Conservation (phyloP, 2,329 filamentous ascomycete genomes). For the Fusarium sp. region DNA sequence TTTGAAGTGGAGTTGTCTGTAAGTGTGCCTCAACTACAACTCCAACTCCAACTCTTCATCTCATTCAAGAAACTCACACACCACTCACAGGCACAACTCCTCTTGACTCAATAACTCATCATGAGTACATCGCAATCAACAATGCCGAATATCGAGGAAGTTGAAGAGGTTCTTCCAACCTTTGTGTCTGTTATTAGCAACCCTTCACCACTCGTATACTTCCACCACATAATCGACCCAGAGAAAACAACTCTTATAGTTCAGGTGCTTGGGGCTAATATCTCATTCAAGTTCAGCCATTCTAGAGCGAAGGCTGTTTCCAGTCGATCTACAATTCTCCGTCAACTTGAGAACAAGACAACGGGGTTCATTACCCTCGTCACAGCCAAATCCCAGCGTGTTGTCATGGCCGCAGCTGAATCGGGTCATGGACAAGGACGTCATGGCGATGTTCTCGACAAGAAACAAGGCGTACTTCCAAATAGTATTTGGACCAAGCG, state of each 20-base stretch:
- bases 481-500: constrained; percentile 48
- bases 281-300: constrained; percentile 47
- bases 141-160: constrained; percentile 21
- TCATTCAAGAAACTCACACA: constrained; percentile 6
- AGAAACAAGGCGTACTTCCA: constrained; percentile 36
- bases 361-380: constrained; percentile 48
- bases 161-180: constrained; percentile 5
- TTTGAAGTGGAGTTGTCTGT: neutral
- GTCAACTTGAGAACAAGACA: constrained; percentile 45
- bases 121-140: neutral
- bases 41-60: neutral
- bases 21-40: constrained; percentile 1
- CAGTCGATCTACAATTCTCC: neutral
- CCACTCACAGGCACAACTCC: constrained; percentile 3
- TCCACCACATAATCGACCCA: constrained; percentile 47
- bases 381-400: constrained; percentile 18
- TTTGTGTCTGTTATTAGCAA: constrained; percentile 41
- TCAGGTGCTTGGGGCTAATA: constrained; percentile 49
- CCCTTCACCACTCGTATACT: constrained; percentile 42
- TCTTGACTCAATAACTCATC: neutral
- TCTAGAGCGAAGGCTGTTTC: constrained; percentile 23
- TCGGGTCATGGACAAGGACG: constrained; percentile 48
- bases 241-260: constrained; percentile 40
- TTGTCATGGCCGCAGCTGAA: constrained; percentile 49
- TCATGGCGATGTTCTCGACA: constrained; percentile 47